phyloP scores from a whole-genome alignment of 768 basidiomycete species.

The Leccinum subtestaceum region DNA sequence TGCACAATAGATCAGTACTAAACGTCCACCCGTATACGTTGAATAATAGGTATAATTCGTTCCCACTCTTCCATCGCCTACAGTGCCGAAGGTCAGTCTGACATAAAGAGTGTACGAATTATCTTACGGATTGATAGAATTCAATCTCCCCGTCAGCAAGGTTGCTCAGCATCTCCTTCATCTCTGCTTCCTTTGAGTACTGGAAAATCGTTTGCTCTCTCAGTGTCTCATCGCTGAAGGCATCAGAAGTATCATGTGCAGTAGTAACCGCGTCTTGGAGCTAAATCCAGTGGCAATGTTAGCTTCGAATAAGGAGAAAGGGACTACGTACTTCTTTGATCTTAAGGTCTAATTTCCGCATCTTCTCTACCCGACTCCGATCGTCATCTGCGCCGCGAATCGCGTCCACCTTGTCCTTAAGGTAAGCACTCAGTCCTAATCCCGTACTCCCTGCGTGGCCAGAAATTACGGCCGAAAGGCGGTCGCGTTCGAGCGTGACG shows the following conservation, averaged over 20 bases:
- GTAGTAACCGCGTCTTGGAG: slow-evolving; percentile 95
- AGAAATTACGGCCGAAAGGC: slow-evolving; percentile 83
- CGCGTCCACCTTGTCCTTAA: slow-evolving; percentile 90
- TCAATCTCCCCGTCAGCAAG: slow-evolving; percentile 95
- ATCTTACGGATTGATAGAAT: slow-evolving; percentile 80
- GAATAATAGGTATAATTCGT: slow-evolving; percentile 86
- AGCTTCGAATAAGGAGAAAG: not conserved
- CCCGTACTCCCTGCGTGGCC: slow-evolving; percentile 87
- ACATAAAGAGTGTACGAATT: slow-evolving; percentile 1
- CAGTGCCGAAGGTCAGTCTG: slow-evolving; percentile 5
- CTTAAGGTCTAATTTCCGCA: slow-evolving; percentile 87
- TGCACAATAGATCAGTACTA: slow-evolving; percentile 37
- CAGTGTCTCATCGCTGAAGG: slow-evolving; percentile 93
- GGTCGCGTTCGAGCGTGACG: slow-evolving; percentile 90
- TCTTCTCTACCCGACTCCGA: slow-evolving; percentile 86
- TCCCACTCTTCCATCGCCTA: slow-evolving; percentile 98
- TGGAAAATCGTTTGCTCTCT: slow-evolving; percentile 91
- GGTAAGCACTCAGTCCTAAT: slow-evolving; percentile 81
- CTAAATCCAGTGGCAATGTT: slow-evolving; percentile 38
- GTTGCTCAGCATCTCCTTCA: slow-evolving; percentile 91
- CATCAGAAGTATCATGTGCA: slow-evolving; percentile 93
- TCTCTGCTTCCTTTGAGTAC: slow-evolving; percentile 86
- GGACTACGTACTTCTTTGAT: slow-evolving; percentile 79
- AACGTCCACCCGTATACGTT: slow-evolving; percentile 91
- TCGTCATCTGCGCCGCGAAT: slow-evolving; percentile 93